A percentile compares a stretch with the other conserved stretches of the same genome.
phyloP scores from a whole-genome alignment of 106 monocot species.

The Platanthera zijinensis region DNA sequence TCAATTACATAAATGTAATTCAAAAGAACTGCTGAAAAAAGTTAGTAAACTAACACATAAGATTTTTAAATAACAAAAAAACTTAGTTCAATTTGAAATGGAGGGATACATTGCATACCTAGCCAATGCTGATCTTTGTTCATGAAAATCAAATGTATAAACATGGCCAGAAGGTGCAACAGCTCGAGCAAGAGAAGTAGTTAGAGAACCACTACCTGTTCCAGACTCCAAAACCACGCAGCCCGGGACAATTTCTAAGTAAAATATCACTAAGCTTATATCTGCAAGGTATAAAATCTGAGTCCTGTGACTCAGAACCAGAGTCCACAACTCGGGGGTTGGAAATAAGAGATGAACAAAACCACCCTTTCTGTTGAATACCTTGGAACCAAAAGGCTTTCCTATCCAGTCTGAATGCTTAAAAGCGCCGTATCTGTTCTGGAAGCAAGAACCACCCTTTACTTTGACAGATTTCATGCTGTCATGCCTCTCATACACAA shows the following conservation, averaged over 20 bases:
- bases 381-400: conserved; percentile 71
- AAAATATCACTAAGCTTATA: conserved; percentile 83
- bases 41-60: too few relatives aligned
- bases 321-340: conserved; percentile 91
- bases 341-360: conserved; percentile 80
- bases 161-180: conserved; percentile 86
- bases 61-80: not conserved
- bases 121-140: conserved; percentile 74
- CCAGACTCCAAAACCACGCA: conserved; percentile 92
- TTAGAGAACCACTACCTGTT: conserved; percentile 91
- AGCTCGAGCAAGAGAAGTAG: conserved; percentile 85
- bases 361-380: conserved; percentile 55
- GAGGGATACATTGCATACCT: conserved; percentile 34
- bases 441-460: conserved; percentile 32
- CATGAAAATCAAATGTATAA: conserved; percentile 91
- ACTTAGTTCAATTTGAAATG: not conserved
- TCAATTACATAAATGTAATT: too few relatives aligned
- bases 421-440: conserved; percentile 88
- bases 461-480: conserved; percentile 69
- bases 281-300: conserved; percentile 92
- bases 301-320: conserved; percentile 82
- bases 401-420: conserved; percentile 96
- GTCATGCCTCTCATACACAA: conserved; percentile 89
- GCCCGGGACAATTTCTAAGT: conserved; percentile 85
- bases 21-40: too few relatives aligned